Conservation (phyloP, 78 protist genomes). For the Isochrysis galbana region DNA sequence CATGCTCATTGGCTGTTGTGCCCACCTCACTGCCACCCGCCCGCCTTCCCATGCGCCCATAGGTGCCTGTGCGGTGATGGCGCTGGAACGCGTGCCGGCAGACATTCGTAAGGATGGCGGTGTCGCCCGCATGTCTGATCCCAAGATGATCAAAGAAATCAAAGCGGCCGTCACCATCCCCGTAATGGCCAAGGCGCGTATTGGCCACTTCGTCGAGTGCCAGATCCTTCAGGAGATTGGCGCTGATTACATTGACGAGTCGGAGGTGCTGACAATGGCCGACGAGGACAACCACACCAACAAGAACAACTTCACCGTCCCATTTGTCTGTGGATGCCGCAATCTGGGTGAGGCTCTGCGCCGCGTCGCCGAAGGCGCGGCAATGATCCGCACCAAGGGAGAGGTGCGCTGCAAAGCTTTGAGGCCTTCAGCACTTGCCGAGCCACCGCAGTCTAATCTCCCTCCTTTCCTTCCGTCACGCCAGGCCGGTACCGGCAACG, state of each 20-base stretch:
- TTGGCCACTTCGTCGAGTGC: constrained; percentile 96
- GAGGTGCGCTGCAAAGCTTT: too few species aligned
- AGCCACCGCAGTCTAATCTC: not conserved
- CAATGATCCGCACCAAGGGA: constrained; percentile 91
- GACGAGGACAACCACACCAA: constrained; percentile 89
- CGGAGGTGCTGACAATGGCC: constrained; percentile 74
- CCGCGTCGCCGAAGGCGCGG: constrained; percentile 92
- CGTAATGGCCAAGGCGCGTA: constrained; percentile 93
- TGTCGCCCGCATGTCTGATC: constrained; percentile 93
- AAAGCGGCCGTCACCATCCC: constrained; percentile 87
- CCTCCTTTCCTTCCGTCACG: constrained; percentile 61
- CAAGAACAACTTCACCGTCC: constrained; percentile 86
- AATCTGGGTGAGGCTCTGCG: constrained; percentile 92
- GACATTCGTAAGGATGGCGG: constrained; percentile 94
- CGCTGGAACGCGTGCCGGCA: constrained; percentile 94
- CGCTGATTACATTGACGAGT: constrained; percentile 92
- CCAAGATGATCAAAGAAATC: constrained; percentile 84
- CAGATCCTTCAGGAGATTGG: constrained; percentile 84
- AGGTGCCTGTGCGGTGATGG: constrained; percentile 77
- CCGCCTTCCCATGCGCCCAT: not conserved
- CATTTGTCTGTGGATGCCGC: constrained; percentile 92
- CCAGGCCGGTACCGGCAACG: constrained; percentile 94
- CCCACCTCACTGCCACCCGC: not conserved
- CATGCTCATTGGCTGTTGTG: not conserved
- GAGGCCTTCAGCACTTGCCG: too few species aligned